Base-by-base conservation (phyloP, 2,329 filamentous ascomycete genomes). In the Stachybotrys chlorohalonatus region DNA sequence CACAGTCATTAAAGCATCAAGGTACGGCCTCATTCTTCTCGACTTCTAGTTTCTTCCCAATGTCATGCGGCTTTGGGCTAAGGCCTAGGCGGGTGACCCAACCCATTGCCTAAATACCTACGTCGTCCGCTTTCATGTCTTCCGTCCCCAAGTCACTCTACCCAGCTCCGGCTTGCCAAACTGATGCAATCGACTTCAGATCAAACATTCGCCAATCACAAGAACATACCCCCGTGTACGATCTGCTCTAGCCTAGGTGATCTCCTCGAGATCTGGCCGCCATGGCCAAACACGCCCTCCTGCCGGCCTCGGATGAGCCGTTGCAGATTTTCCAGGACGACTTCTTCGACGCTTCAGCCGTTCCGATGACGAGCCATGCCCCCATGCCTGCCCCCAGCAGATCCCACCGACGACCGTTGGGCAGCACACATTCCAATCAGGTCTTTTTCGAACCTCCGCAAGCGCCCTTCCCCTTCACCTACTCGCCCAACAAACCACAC, bases 401-500 rank as follows among this genome's bases (percentile, higher is more conserved):
- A 57, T 73, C 75, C 31, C 67, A 73, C 39, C 74, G 77, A 53
- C 74, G 76, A 50, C 75, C 78, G 31, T 69, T 81, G 11, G 71
- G 74, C 60, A 73, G 64, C 59, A 71, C 78, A 62, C 80, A 79
- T 71, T 75, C 78, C 58, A 88, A 88, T 70, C 24, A 24, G 24
- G 78, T 86, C 62, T 73, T 85, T 54, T 78, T 93, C 62, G 84
- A 87, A 61, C 86, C 87, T 30, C 77, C 81, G 58, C 9, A 9
- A 13, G 69, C 75, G 61, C 68, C 77, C 56, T 70, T 76, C 56
- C 68, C 75, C 62, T 73, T 78, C 64, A 79, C 75, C 64, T 79
- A 78, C 55, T 95, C 89, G 54, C 90, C 89, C 11, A 81, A 80
- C 64, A 95, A 94, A 73, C 71, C 78, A 62, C 73, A 73, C 47